Evolutionary conservation across 768 basidiomycete genomes (phyloP), one percentile per base, ranked within the genome.

Genomic region (Crucibulum laeve): DNA sequence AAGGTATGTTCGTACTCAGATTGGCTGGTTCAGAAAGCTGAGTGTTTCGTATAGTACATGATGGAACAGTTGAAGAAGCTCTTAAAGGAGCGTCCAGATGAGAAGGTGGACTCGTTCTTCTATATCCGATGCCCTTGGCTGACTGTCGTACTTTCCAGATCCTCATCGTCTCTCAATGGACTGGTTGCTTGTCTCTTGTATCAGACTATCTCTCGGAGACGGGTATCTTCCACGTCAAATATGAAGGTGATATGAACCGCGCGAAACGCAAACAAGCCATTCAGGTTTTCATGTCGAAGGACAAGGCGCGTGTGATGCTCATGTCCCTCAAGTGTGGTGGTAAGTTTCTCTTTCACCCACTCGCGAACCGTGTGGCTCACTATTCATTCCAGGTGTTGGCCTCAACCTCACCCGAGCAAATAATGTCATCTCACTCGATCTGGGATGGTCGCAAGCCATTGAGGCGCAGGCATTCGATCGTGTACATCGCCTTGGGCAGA

Each of bases 161-260:
- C 36, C 57, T 91, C 40, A 62, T 88, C 45, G 70, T 87, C 44
- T 86, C 83, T 0, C 82, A 84, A 56, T 89, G 87, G 80, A 84
- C 82, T 0, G 59, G 67, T 4, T 84, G 79, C 44, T 68, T 91
- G 26, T 68, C 74, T 7, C 67, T 88, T 3, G 73, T 82, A n/a
- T 82, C 76, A 0, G 61, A 76, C 39, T 84, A 82, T 53, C 67
- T 90, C n/a, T 59, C 61, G 0, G 71, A 76, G 52, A 62, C 72
- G 17, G 65, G 65, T 1, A 70, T 83, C 37, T 51, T 62, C 3
- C 79, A 80, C 48, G 75, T 83, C 44, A 80, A 78, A 48, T 82
- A 79, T 45, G 77, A 82, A 59, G 82, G 82, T 10, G 66, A 74
- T 39, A 83, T 84, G 82, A 71, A 60, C 38, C 63, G 71, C 11